These are phyloP conservation scores for Coffea humblotiana DNA, from an alignment of 305 asterid genomes.

Conservation along the genomic window DNA sequence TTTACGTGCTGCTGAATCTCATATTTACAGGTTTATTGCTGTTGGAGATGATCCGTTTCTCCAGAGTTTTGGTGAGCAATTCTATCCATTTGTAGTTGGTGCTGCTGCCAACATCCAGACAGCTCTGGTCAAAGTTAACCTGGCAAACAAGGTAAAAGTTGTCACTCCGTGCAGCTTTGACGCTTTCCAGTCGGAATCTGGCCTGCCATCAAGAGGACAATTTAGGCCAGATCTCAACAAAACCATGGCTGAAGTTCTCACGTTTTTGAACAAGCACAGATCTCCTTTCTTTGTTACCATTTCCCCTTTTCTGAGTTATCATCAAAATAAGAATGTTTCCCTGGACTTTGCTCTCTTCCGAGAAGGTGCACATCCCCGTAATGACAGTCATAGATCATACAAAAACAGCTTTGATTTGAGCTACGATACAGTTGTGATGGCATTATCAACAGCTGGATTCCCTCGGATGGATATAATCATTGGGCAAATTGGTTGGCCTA, in stretches of 20 bases:
- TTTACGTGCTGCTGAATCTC: not conserved
- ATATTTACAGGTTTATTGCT: conserved; percentile 55
- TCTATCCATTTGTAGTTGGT: conserved; percentile 66
- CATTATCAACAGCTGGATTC: conserved; percentile 58
- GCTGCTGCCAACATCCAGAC: conserved; percentile 69
- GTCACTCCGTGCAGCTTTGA: conserved; percentile 70
- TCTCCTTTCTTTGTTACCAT: conserved; percentile 68
- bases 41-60: conserved; percentile 81
- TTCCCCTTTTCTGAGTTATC: conserved; percentile 61
- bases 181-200: conserved; percentile 53
- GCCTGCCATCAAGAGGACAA: conserved; percentile 55
- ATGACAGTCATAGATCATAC: conserved; percentile 48
- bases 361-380: conserved; percentile 46
- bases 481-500: conserved; percentile 85
- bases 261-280: conserved; percentile 51
- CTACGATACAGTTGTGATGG: conserved; percentile 46
- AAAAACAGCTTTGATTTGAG: conserved; percentile 65
- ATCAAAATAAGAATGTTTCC: conserved; percentile 57
- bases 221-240: conserved; percentile 64
- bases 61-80: conserved; percentile 58
- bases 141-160: conserved; percentile 59
- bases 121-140: conserved; percentile 57
- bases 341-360: conserved; percentile 73
- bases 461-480: conserved; percentile 47
- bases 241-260: conserved; percentile 71